Evolutionary conservation across 306 rosid species (phyloP).

Genomic region (Cajanus cajan): DNA sequence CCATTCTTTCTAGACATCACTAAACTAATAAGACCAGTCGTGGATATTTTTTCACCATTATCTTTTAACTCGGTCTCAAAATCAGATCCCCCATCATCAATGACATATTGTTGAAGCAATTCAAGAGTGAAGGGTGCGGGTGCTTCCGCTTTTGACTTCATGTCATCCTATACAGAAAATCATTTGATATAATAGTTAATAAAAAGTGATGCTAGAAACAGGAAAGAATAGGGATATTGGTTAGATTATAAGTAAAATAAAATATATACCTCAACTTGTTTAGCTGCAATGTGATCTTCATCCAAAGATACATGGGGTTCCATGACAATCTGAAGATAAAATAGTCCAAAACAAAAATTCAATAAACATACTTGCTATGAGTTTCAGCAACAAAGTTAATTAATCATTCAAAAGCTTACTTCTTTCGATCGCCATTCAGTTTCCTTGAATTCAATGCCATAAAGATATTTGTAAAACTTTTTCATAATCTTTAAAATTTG

Average conservation of each 20-base stretch:
- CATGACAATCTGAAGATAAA: not conserved
- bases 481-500: not conserved
- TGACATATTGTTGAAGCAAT: slow-evolving; percentile 25
- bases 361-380: too few species aligned
- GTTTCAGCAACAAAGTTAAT: too few species aligned
- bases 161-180: too few species aligned
- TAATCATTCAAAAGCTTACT: not conserved
- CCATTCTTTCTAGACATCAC: too few species aligned
- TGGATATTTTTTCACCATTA: slow-evolving; percentile 45
- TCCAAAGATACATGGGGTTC: not conserved
- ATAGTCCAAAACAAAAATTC: too few species aligned
- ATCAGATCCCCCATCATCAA: slow-evolving; percentile 48
- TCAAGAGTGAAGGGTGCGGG: slow-evolving; percentile 14
- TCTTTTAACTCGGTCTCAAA: slow-evolving; percentile 49
- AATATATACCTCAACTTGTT: not conserved
- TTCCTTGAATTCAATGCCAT: not conserved
- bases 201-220: too few species aligned
- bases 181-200: too few species aligned
- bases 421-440: not conserved
- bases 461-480: not conserved
- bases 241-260: too few species aligned
- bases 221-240: too few species aligned
- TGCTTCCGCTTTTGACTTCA: not conserved
- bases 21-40: slow-evolving; percentile 55
- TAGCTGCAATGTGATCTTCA: not conserved